phyloP scores from a whole-genome alignment of 208 protist genomes.

The Trypanosoma congolense region DNA sequence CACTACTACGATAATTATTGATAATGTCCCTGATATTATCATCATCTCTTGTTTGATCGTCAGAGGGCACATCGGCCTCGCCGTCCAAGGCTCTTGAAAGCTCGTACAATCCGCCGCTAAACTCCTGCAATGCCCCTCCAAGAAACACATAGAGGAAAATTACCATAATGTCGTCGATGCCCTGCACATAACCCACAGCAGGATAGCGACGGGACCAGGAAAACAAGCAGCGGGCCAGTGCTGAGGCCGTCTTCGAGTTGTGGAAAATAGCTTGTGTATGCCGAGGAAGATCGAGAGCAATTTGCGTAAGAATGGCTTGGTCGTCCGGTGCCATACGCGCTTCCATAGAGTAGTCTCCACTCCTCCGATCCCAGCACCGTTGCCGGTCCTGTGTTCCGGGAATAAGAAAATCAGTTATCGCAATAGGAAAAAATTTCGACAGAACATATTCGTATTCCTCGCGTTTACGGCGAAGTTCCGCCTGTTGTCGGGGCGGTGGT shows the following conservation, averaged over 20 bases:
- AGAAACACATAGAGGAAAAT: conserved; percentile 92
- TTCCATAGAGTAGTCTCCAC: neutral
- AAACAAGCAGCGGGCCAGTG: conserved; percentile 87
- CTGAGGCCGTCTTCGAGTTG: conserved; percentile 25
- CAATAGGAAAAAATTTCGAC: conserved; percentile 36
- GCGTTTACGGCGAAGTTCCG: conserved; percentile 62
- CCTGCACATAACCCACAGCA: conserved; percentile 93
- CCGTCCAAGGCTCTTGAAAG: no score
- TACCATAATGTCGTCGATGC: conserved; percentile 93
- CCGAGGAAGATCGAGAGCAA: conserved; percentile 72
- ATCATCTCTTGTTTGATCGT: no score
- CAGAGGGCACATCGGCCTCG: no score
- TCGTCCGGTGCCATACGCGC: conserved; percentile 40
- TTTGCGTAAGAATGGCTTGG: conserved; percentile 51
- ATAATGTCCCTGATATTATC: no score
- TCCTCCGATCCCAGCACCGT: neutral
- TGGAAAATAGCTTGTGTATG: conserved; percentile 66
- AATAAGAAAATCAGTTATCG: conserved; percentile 18
- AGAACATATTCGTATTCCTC: conserved; percentile 51
- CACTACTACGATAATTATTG: no score
- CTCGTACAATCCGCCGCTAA: no score
- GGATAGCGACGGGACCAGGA: conserved; percentile 92
- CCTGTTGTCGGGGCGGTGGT: conserved; percentile 28
- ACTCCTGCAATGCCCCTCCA: conserved; percentile 43
- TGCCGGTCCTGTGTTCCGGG: neutral